Conservation (phyloP, 257 asterid genomes). For the Solanum bukasovii region DNA sequence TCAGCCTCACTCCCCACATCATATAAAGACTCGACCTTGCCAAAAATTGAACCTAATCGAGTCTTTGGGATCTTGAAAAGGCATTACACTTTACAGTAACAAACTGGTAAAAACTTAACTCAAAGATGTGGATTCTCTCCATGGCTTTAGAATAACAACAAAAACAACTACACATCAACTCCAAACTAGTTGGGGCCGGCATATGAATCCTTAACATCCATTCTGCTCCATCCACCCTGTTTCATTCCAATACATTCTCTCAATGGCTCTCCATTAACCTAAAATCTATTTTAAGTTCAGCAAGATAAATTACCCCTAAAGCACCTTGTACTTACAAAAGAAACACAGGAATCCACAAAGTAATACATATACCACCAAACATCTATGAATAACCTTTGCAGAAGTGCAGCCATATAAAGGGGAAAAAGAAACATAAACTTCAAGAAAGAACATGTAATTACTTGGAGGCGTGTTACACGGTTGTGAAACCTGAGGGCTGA, state of each 20-base stretch:
- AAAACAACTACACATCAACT: neutral
- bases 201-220: neutral
- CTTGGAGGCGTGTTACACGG: constrained; percentile 39
- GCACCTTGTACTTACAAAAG: neutral
- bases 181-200: neutral
- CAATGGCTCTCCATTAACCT: neutral
- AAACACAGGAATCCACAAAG: neutral
- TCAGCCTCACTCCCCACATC: neutral
- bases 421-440: neutral
- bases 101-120: neutral
- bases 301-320: neutral
- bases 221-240: neutral
- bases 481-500: constrained; percentile 39
- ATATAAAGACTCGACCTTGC: neutral
- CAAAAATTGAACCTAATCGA: neutral
- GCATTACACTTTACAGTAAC: neutral
- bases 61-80: neutral
- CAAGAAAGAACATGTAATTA: constrained; percentile 24
- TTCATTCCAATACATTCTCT: neutral
- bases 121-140: neutral
- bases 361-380: neutral
- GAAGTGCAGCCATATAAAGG: neutral
- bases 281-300: neutral
- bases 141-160: neutral
- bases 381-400: neutral